Evolutionary conservation across 2,329 filamentous ascomycete genomes (phyloP), one percentile per base, ranked within the genome.

Genomic region (Monosporascus sp.): DNA sequence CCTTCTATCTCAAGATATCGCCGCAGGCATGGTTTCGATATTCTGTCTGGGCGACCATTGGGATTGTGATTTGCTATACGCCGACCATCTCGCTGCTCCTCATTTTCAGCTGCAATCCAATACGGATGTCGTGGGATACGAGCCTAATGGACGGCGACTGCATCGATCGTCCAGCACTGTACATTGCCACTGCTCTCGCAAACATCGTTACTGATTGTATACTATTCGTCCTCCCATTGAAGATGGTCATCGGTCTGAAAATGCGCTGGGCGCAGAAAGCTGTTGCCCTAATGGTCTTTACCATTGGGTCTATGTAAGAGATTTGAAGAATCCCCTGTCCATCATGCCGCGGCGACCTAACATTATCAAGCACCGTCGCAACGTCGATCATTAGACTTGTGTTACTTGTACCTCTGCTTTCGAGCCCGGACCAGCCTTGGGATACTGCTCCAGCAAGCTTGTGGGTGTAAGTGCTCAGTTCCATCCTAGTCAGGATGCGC

Each of bases 201-300:
- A 78, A 78, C 59, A 76, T 79, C 50, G 49, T 72, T 37, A 75
- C 74, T 31, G 74, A 78, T 58, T 51, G 77, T 8, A 55, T 74
- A 14, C 71, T 76, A 46, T 73, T 75, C 54, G 55, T 68, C 1
- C 62, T 78, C 9, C 76, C 76, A 1, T 69, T 77, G 48, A 68
- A 69, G 2, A 74, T 74, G 11, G 65, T 79, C 14, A 64, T 70
- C 54, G 63, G 61, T 6, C 64, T 78, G 6, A 68, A 73, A 38
- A 70, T 78, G 60, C 70, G 72, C 0, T 61, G 55, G 48, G 72
- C 70, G 51, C 75, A 78, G 55, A 78, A 76, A 56, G 52, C 75
- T 19, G 69, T 66, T 2, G 66, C 77, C 7, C 65, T 65, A 0
- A 58, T 68, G 14, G 73, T 78, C 37, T 70, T 79, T 48, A 72